Percentiles rank a stretch among this genome's conserved stretches.
phyloP scores from a whole-genome alignment of 2,329 filamentous ascomycete genomes.

The Penicillium sclerotiorum region DNA sequence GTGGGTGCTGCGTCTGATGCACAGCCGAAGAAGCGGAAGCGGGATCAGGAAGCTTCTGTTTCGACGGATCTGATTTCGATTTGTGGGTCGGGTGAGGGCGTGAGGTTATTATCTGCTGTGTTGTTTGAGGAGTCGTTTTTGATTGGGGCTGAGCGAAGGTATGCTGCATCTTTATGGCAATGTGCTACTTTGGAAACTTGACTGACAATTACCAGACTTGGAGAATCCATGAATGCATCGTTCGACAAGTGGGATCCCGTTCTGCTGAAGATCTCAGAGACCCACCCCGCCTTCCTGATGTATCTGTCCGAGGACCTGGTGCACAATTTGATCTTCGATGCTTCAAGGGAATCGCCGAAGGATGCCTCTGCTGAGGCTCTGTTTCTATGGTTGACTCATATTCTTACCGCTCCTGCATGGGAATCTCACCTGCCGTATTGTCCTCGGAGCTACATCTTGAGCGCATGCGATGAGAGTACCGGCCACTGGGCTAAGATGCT shows the following conservation, averaged over 20 bases:
- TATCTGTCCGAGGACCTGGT: constrained; percentile 45
- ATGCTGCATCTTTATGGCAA: no score
- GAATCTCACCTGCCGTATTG: constrained; percentile 29
- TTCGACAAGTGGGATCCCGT: constrained; percentile 41
- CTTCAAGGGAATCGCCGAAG: constrained; percentile 18
- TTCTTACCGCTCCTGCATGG: constrained; percentile 47
- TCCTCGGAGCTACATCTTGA: constrained; percentile 36
- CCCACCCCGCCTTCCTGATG: constrained; percentile 38
- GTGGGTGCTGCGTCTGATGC: constrained; percentile 15
- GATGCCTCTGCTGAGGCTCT: constrained; percentile 46
- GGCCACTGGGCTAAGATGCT: constrained; percentile 36
- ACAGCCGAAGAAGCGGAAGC: constrained; percentile 34
- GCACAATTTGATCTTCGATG: constrained; percentile 34
- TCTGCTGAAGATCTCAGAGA: constrained; percentile 39
- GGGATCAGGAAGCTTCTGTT: constrained; percentile 24
- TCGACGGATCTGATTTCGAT: constrained; percentile 31
- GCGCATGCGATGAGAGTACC: constrained; percentile 35
- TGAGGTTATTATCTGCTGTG: constrained; percentile 24
- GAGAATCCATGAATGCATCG: constrained; percentile 28
- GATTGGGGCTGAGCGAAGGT: constrained; percentile 32
- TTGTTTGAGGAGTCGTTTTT: constrained; percentile 33
- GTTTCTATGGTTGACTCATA: constrained; percentile 54
- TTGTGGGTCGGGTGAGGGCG: constrained; percentile 27
- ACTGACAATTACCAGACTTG: constrained; percentile 23
- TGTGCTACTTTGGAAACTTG: not conserved